Conservation (phyloP, 441 rosid species). For the Adansonia rubrostipa region DNA sequence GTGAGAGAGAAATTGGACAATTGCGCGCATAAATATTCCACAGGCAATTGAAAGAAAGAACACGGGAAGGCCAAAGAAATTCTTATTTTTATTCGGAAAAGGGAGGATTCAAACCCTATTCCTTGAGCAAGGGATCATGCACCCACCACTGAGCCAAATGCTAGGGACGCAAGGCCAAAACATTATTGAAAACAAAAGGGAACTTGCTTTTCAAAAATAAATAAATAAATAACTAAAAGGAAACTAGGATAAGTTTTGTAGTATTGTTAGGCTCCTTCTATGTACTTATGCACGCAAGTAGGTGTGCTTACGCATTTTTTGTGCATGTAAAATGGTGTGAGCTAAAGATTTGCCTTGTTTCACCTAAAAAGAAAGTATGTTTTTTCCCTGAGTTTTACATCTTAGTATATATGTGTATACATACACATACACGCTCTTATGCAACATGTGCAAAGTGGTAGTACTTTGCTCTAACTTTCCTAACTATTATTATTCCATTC, state of each 20-base stretch:
- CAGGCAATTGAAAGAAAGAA: not conserved
- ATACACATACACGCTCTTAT: not conserved
- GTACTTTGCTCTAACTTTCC: not conserved
- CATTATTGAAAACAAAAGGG: not conserved
- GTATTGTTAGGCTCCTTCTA: not conserved
- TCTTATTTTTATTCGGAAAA: not conserved
- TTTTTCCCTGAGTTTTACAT: not conserved
- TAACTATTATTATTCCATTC: not conserved
- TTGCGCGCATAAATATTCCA: not conserved
- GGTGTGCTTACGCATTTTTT: not conserved
- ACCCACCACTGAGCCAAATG: not conserved
- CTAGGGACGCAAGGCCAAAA: slow-evolving; percentile 8
- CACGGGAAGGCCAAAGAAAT: not conserved
- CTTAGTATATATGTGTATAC: not conserved
- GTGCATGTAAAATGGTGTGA: not conserved
- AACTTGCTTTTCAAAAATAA: no score
- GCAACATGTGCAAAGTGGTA: not conserved
- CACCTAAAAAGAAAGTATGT: not conserved
- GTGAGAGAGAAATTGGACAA: not conserved
- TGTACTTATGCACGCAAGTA: not conserved
- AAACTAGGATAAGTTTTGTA: not conserved
- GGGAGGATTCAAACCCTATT: not conserved
- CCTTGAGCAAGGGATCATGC: not conserved
- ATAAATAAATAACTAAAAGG: no score
- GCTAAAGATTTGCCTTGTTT: not conserved